Evolutionary conservation across 2,329 filamentous ascomycete genomes (phyloP), one percentile per base, ranked within the genome.

Genomic region (Fusarium longipes): DNA sequence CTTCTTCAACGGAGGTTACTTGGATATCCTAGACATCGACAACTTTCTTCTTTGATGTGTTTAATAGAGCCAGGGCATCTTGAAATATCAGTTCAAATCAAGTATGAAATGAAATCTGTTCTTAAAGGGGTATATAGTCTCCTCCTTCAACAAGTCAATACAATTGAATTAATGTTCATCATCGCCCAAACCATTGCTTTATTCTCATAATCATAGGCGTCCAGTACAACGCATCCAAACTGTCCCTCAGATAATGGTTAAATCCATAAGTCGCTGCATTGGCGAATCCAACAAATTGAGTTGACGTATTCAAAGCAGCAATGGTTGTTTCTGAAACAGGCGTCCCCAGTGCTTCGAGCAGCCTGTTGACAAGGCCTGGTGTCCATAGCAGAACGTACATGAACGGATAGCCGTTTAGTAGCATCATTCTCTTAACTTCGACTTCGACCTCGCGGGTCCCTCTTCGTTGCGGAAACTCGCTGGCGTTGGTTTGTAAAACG

Each of bases 401-500:
- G 10, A 73, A 51, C 8, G 70, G 70, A n/a, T 73, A 73, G 3
- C 44, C 70, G 25, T 73, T 73, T 3, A 73, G 40, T 2, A 73
- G 49, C 66, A 73, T 70, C 70, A 73, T 73, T 8, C 68, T 43
- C 40, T 68, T 73, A 20, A 73, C 65, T 36, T 72, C 70, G 1
- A 61, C 38, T 42, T 72, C 69, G 10, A 71, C 57, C 14, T 71
- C 60, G 17, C 47, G 55, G 0, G 60, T 47, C 6, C 33, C 53
- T 33, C 67, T 60, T 8, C 69, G 67, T 5, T 70, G 70, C 11
- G 69, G 69, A 6, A 71, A 71, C n/a, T 71, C 69, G 57, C 69
- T 72, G 10, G 29, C 39, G 24, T 72, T 71, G 33, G 67, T 71
- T 15, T 70, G 69, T 17, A 63, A 18, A 25, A 50, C 20, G 8